Conservation (phyloP, 305 asterid species). For the Caryopteris hybrid region DNA sequence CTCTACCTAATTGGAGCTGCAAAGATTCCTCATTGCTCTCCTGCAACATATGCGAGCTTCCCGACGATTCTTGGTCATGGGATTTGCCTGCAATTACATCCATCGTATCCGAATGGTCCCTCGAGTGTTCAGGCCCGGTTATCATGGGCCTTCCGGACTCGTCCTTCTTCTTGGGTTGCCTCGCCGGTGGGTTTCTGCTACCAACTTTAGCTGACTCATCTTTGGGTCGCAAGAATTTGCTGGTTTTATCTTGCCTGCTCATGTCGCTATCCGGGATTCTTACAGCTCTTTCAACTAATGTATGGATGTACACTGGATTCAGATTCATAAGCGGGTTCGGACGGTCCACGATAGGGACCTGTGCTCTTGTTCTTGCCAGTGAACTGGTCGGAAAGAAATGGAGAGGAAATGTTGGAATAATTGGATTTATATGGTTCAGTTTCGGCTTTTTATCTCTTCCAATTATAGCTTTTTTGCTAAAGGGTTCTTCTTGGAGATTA, state of each 20-base stretch:
- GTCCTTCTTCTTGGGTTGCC: slow-evolving; percentile 34
- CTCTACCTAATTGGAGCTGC: slow-evolving; percentile 28
- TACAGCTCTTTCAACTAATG: slow-evolving; percentile 25
- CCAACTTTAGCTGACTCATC: slow-evolving; percentile 36
- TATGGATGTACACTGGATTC: slow-evolving; percentile 31
- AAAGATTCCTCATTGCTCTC: background rate
- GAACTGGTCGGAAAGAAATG: slow-evolving; percentile 51
- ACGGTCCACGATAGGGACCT: slow-evolving; percentile 35
- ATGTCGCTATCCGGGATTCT: slow-evolving; percentile 30
- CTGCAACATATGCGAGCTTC: too few species aligned
- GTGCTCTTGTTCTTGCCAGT: slow-evolving; percentile 42
- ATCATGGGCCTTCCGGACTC: slow-evolving; percentile 34
- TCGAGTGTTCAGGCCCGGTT: slow-evolving; percentile 26
- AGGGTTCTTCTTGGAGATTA: slow-evolving; percentile 40
- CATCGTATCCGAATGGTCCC: slow-evolving; percentile 35
- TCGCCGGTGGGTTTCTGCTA: slow-evolving; percentile 30
- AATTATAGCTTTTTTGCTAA: slow-evolving; percentile 23
- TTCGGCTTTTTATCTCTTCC: slow-evolving; percentile 56
- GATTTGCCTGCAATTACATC: too few species aligned
- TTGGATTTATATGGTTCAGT: slow-evolving; percentile 38
- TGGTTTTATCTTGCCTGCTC: slow-evolving; percentile 25
- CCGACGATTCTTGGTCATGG: too few species aligned
- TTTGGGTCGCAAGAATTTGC: slow-evolving; percentile 36
- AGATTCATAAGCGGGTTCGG: slow-evolving; percentile 42
- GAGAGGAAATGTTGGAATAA: slow-evolving; percentile 44